A percentile compares a stretch with the other conserved stretches of the same genome.
These are phyloP conservation scores for Apiospora saccharicola DNA, from an alignment of 2,329 filamentous ascomycete genomes.

Conservation along the genomic window DNA sequence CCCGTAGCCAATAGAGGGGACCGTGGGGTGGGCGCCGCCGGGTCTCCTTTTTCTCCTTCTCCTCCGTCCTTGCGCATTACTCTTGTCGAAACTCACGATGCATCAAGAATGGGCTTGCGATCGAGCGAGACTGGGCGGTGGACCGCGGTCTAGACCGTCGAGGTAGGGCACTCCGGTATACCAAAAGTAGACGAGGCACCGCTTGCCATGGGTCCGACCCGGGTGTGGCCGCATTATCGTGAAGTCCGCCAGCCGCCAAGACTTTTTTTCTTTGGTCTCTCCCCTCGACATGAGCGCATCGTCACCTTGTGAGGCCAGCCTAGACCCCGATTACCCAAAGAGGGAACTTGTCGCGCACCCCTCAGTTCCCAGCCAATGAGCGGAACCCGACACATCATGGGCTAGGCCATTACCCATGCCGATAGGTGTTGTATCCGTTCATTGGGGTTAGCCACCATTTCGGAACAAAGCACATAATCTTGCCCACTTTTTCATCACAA, in stretches of 20 bases:
- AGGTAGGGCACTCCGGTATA: slow-evolving; percentile 21
- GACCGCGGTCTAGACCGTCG: slow-evolving; percentile 24
- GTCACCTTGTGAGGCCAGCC: slow-evolving; percentile 1
- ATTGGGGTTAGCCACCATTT: neutral
- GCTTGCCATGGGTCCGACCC: slow-evolving; percentile 18
- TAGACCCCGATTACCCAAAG: slow-evolving; percentile 4
- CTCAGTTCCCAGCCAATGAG: neutral
- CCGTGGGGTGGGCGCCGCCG: neutral
- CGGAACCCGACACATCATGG: neutral
- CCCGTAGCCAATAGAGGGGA: slow-evolving; percentile 1
- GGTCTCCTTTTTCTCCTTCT: neutral
- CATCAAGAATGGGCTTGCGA: neutral
- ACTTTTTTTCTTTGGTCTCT: neutral
- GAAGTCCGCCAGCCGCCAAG: slow-evolving; percentile 19
- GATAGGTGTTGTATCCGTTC: neutral
- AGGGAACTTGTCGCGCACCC: slow-evolving; percentile 15
- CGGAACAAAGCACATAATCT: neutral
- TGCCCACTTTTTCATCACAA: neutral
- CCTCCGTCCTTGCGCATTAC: neutral
- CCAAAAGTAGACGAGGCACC: slow-evolving; percentile 23
- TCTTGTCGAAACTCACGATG: slow-evolving; percentile 13
- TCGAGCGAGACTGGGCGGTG: slow-evolving; percentile 2
- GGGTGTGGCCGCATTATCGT: slow-evolving; percentile 26
- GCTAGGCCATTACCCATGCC: neutral
- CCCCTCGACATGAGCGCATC: neutral